Evolutionary conservation across 495 filamentous ascomycete genomes (phyloP), one percentile per base, ranked within the genome.

Genomic region (Xylaria sp.): DNA sequence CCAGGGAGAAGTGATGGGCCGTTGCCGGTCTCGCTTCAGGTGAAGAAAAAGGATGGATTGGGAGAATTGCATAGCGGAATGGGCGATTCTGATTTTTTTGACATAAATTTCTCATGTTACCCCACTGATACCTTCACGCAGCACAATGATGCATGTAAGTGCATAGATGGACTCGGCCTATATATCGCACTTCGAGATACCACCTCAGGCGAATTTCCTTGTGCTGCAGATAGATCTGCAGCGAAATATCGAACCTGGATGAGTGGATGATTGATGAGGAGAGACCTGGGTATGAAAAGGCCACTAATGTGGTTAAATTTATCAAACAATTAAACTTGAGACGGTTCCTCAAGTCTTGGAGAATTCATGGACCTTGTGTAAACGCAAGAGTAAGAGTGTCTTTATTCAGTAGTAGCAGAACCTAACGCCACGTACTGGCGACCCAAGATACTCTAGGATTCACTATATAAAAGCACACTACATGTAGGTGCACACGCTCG

Each of bases 1-100:
- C 84, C 96, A 99, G 77, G 97, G 97, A 77, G 96, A 98, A 83
- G 93, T 99, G 71, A 99, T 99, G 96, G 96, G 96, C 71, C 90
- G 95, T 62, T 98, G 95, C 89, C 88, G 93, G 59, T 93, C 95
- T 61, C 89, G 94, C 78, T 98, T 98, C 80, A 85, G 86, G 76
- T 89, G 80, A 80, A 80, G 19, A 61, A 26, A 7, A 3, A 21
- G 6, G 24, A n/a, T 40, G 40, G 61, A 29, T 48, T 35, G 62
- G 63, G 46, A 55, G 48, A 62, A 69, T 65, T 69, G 69, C 69
- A 71, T 71, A 67, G 41, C 62, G 43, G 59, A 63, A 67, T 67
- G 61, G 53, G 43, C 37, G 61, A 58, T 71, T 61, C 52, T 70
- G 61, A 55, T 69, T 72, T 48, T 57, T 71, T 70, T 66, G 50